A percentile compares a stretch with the other conserved stretches of the same genome.
Conservation (phyloP, 2,329 filamentous ascomycete genomes). For the Geosmithia flava region DNA sequence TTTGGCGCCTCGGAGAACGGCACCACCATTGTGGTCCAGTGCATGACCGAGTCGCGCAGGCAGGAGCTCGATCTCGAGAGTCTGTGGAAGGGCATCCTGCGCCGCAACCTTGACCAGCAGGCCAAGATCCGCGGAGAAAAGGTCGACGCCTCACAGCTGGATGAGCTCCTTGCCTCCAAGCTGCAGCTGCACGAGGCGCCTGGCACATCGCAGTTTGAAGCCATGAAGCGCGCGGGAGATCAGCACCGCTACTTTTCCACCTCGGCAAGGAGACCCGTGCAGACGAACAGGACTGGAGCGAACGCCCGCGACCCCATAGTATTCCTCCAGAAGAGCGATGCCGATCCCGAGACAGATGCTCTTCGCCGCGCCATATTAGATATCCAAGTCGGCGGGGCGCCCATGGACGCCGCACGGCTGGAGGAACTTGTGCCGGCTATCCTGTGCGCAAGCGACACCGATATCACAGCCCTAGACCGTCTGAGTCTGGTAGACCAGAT, state of each 20-base stretch:
- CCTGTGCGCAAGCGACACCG: constrained; percentile 14
- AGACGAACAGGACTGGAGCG: neutral
- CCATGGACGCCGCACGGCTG: constrained; percentile 20
- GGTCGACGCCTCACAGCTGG: constrained; percentile 12
- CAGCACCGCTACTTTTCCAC: constrained; percentile 22
- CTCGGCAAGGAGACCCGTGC: constrained; percentile 6
- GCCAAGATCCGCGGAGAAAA: constrained; percentile 16
- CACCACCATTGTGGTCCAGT: constrained; percentile 43
- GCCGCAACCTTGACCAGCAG: constrained; percentile 16
- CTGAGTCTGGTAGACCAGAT: constrained; percentile 28
- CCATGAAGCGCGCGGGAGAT: constrained; percentile 18
- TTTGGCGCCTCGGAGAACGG: constrained; percentile 49
- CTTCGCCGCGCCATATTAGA: constrained; percentile 7
- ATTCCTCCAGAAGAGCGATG: neutral
- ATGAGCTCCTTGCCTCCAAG: constrained; percentile 15
- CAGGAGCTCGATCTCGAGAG: constrained; percentile 39
- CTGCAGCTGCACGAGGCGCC: constrained; percentile 17
- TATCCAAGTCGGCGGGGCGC: constrained; percentile 23
- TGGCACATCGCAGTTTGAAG: constrained; percentile 20
- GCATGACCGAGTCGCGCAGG: constrained; percentile 41
- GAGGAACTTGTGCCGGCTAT: constrained; percentile 24
- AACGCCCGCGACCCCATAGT: neutral
- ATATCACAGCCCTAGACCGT: constrained; percentile 14
- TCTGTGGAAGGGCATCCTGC: constrained; percentile 34
- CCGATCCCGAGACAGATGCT: neutral